Percentiles rank a stretch among this genome's conserved stretches.
Conservation (phyloP, 192 early-diverging fungal species). For the Coemansia sp. region DNA sequence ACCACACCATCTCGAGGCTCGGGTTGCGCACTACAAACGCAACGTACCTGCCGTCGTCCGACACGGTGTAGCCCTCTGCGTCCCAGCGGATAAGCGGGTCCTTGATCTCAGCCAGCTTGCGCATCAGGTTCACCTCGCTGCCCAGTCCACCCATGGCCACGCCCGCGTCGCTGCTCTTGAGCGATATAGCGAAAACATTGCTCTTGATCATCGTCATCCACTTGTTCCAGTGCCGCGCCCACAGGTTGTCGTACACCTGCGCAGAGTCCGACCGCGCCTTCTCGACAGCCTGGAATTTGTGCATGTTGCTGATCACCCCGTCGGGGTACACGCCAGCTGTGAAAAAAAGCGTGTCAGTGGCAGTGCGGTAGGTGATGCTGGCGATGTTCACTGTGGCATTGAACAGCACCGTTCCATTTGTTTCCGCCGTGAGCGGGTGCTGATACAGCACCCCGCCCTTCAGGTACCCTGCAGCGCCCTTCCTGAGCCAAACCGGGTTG, state of each 20-base stretch:
- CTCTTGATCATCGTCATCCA: conserved; percentile 50
- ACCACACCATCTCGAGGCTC: conserved; percentile 55
- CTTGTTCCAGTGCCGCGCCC: conserved; percentile 75
- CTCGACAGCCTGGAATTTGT: conserved; percentile 22
- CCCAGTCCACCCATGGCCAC: conserved; percentile 10
- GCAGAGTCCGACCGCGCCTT: conserved; percentile 51
- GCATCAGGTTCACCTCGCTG: conserved; percentile 18
- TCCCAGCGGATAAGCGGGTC: conserved; percentile 45
- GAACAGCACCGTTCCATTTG: conserved; percentile 15
- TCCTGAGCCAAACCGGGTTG: conserved; percentile 22
- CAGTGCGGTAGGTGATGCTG: conserved; percentile 3
- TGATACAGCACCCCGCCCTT: conserved; percentile 19
- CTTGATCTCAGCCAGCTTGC: conserved; percentile 5
- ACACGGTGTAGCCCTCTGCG: conserved; percentile 55
- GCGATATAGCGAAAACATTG: conserved; percentile 9
- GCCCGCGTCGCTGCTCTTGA: conserved; percentile 15
- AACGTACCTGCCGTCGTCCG: conserved; percentile 55
- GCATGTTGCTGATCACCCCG: conserved; percentile 47
- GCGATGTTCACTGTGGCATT: conserved; percentile 3
- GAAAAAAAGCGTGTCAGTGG: conserved; percentile 5
- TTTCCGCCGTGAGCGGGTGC: conserved; percentile 10
- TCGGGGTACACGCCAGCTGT: conserved; percentile 51
- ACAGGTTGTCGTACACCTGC: conserved; percentile 60
- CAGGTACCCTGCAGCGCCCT: conserved; percentile 14
- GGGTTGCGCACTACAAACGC: conserved; percentile 65